Conservation (phyloP, 306 rosid genomes). For the Pyrus betulifolia region DNA sequence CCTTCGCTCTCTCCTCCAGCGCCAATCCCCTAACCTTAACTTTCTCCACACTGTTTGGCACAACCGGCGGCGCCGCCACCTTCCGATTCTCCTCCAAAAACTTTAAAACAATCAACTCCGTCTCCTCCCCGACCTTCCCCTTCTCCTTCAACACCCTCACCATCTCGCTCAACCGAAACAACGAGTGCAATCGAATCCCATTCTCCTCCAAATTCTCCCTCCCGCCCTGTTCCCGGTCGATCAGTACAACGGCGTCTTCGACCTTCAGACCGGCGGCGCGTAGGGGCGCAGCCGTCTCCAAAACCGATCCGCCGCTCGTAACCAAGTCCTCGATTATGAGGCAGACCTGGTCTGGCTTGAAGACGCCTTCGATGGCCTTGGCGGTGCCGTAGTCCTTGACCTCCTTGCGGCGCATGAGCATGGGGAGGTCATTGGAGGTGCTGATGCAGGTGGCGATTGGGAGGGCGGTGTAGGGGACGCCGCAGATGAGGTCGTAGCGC, state of each 20-base stretch:
- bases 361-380: conserved; percentile 73
- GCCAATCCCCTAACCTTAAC: conserved; percentile 39
- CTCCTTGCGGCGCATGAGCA: conserved; percentile 96
- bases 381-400: conserved; percentile 85
- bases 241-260: conserved; percentile 70
- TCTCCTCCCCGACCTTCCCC: conserved; percentile 64
- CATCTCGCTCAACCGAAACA: conserved; percentile 64
- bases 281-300: conserved; percentile 72
- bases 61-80: conserved; percentile 43
- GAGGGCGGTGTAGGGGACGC: conserved; percentile 88
- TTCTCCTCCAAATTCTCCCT: conserved; percentile 73
- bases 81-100: conserved; percentile 74
- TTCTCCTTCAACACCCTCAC: conserved; percentile 67
- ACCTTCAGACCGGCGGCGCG: conserved; percentile 70
- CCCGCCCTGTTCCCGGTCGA: conserved; percentile 87
- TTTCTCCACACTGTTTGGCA: conserved; percentile 26
- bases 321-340: conserved; percentile 79
- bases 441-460: conserved; percentile 84
- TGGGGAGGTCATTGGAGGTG: conserved; percentile 42
- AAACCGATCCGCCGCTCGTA: conserved; percentile 74
- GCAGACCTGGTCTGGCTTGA: conserved; percentile 46
- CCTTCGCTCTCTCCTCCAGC: conserved; percentile 59
- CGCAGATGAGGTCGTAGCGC: conserved; percentile 58
- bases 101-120: conserved; percentile 40
- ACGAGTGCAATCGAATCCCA: conserved; percentile 58